Conservation (phyloP, 345 rosid genomes). For the Euphorbia pulcherrima region DNA sequence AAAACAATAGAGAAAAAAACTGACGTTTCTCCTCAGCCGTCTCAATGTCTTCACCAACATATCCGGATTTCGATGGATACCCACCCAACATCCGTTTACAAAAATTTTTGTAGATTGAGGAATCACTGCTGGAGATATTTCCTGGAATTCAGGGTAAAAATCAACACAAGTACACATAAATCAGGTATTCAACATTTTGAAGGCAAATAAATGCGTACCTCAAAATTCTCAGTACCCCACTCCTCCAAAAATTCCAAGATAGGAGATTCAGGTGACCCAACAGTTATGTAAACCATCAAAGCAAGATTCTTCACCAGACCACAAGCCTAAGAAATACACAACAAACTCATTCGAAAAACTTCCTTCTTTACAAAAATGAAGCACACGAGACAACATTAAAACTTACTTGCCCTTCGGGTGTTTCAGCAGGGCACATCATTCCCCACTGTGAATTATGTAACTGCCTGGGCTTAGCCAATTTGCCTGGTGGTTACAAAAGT, state of each 20-base stretch:
- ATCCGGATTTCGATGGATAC: conserved; percentile 95
- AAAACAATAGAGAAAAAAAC: conserved; percentile 19
- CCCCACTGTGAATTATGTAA: conserved; percentile 99
- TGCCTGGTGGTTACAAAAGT: conserved; percentile 50
- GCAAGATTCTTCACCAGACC: conserved; percentile 97
- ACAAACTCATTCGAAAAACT: not conserved
- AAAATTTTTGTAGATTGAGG: conserved; percentile 93
- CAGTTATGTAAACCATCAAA: conserved; percentile 94
- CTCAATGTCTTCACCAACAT: conserved; percentile 96
- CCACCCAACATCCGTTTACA: conserved; percentile 98
- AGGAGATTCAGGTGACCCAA: conserved; percentile 93
- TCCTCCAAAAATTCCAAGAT: conserved; percentile 89
- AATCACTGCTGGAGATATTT: conserved; percentile 93
- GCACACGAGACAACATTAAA: not conserved
- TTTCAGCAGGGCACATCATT: conserved; percentile 99
- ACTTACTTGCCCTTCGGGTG: conserved; percentile 98
- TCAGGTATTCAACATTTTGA: not conserved
- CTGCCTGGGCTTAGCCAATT: conserved; percentile 96
- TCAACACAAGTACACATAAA: conserved; percentile 8
- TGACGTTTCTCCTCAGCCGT: conserved; percentile 81
- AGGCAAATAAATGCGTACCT: conserved; percentile 41
- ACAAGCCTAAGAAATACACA: conserved; percentile 66
- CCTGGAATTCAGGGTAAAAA: conserved; percentile 40
- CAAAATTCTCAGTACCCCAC: conserved; percentile 98
- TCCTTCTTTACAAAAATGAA: too few relatives aligned